Percentiles rank a stretch among this genome's conserved stretches.
Evolutionary conservation across 2,329 filamentous ascomycete genomes (phyloP).

Genomic region (Teratosphaeria zuluensis): DNA sequence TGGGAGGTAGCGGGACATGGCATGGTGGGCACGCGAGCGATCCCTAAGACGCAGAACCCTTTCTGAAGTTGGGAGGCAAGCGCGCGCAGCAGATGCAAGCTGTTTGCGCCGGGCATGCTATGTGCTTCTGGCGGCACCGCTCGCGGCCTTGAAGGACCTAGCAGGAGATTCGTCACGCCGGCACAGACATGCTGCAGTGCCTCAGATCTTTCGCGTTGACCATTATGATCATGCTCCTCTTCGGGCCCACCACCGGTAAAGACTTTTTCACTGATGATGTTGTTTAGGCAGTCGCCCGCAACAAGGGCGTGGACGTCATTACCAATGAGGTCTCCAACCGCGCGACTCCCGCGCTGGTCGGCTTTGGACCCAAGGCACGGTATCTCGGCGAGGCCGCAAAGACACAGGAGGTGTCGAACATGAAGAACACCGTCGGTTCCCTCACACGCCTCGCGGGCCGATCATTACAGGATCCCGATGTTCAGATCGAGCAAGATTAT

Average conservation of each 20-base stretch:
- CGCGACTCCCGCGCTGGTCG: slow-evolving; percentile 87
- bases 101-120: neutral
- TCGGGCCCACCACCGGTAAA: neutral
- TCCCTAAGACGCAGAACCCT: neutral
- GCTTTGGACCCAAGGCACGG: slow-evolving; percentile 87
- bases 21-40: neutral
- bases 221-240: neutral
- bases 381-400: slow-evolving; percentile 93
- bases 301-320: slow-evolving; percentile 98
- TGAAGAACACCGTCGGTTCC: slow-evolving; percentile 94
- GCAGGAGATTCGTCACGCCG: neutral
- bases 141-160: neutral
- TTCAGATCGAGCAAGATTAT: slow-evolving; percentile 85
- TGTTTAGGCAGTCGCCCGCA: slow-evolving; percentile 70
- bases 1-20: neutral
- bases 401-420: slow-evolving; percentile 98
- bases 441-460: slow-evolving; percentile 90
- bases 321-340: slow-evolving; percentile 99
- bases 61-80: neutral
- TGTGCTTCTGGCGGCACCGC: neutral
- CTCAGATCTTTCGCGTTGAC: neutral
- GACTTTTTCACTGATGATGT: neutral
- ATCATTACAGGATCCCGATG: slow-evolving; percentile 77
- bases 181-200: neutral
- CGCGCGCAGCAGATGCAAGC: neutral